Evolutionary conservation across 805 yeast genomes (phyloP).

Genomic region (Suhomyces prunicola): DNA sequence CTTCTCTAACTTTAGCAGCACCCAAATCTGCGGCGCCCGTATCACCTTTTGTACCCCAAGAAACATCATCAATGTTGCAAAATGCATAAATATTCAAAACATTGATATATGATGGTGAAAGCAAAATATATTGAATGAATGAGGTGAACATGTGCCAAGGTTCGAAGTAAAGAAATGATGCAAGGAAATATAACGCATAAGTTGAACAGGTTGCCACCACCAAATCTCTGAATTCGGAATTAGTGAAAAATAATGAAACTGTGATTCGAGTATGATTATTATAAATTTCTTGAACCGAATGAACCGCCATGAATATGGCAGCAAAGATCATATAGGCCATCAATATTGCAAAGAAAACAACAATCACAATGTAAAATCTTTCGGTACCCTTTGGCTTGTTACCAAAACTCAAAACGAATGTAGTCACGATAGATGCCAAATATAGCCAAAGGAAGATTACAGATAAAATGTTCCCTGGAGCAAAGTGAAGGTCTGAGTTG

Average conservation of each 20-base stretch:
- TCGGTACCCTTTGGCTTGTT: slow-evolving; percentile 63
- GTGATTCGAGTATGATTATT: slow-evolving; percentile 38
- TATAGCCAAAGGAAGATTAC: slow-evolving; percentile 55
- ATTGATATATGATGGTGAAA: slow-evolving; percentile 52
- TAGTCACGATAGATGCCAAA: slow-evolving; percentile 52
- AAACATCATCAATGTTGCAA: slow-evolving; percentile 68
- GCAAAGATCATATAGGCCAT: slow-evolving; percentile 59
- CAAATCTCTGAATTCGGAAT: slow-evolving; percentile 44
- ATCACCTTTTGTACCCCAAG: slow-evolving; percentile 76
- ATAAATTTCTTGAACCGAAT: slow-evolving; percentile 42
- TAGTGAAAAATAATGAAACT: slow-evolving; percentile 44
- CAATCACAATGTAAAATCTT: slow-evolving; percentile 49
- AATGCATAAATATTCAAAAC: slow-evolving; percentile 65
- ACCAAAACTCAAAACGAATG: slow-evolving; percentile 62
- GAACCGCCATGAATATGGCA: slow-evolving; percentile 55
- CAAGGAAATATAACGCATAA: slow-evolving; percentile 57
- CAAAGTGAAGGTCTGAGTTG: slow-evolving; percentile 34
- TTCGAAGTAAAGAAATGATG: slow-evolving; percentile 57
- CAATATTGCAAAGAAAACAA: slow-evolving; percentile 55
- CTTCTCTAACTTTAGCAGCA: slow-evolving; percentile 49
- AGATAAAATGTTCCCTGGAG: slow-evolving; percentile 48
- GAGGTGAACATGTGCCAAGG: slow-evolving; percentile 67
- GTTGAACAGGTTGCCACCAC: slow-evolving; percentile 61
- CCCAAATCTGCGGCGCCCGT: slow-evolving; percentile 58
- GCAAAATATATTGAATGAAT: slow-evolving; percentile 48